Percentiles rank a stretch among this genome's conserved stretches.
These are phyloP conservation scores for Massariosphaeria phaeospora DNA, from an alignment of 495 filamentous ascomycete genomes.

Conservation along the genomic window DNA sequence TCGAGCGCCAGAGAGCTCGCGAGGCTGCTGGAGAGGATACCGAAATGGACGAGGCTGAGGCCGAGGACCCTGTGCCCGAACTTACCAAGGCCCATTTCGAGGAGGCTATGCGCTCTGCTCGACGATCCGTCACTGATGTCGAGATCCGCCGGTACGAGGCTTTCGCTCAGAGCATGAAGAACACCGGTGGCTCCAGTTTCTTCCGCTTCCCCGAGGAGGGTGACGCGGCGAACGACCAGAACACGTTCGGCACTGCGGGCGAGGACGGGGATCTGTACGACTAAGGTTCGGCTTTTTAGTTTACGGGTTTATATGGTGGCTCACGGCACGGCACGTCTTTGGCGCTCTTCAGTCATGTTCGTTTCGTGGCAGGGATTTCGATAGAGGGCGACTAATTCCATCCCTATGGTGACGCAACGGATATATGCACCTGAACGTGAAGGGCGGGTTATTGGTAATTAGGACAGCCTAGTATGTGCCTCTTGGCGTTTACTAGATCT, in stretches of 20 bases:
- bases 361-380: neutral
- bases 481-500: too few species aligned
- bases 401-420: neutral
- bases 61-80: conserved; percentile 93
- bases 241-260: conserved; percentile 33
- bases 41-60: conserved; percentile 71
- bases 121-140: conserved; percentile 90
- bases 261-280: conserved; percentile 41
- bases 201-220: conserved; percentile 81
- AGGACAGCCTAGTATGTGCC: too few species aligned
- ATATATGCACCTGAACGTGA: too few species aligned
- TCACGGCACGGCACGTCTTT: neutral
- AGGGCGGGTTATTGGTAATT: too few species aligned
- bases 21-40: conserved; percentile 79
- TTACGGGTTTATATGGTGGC: conserved; percentile 10
- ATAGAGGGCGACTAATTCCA: neutral
- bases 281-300: conserved; percentile 12
- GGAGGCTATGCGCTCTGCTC: conserved; percentile 92
- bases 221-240: conserved; percentile 29
- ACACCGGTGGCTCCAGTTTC: conserved; percentile 85
- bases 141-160: conserved; percentile 98
- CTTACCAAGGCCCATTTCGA: conserved; percentile 96
- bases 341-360: conserved; percentile 1
- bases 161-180: conserved; percentile 98
- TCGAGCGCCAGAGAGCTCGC: conserved; percentile 80